These are phyloP conservation scores for Colletotrichum spaethianum DNA, from an alignment of 2,329 filamentous ascomycete genomes.

Conservation along the genomic window DNA sequence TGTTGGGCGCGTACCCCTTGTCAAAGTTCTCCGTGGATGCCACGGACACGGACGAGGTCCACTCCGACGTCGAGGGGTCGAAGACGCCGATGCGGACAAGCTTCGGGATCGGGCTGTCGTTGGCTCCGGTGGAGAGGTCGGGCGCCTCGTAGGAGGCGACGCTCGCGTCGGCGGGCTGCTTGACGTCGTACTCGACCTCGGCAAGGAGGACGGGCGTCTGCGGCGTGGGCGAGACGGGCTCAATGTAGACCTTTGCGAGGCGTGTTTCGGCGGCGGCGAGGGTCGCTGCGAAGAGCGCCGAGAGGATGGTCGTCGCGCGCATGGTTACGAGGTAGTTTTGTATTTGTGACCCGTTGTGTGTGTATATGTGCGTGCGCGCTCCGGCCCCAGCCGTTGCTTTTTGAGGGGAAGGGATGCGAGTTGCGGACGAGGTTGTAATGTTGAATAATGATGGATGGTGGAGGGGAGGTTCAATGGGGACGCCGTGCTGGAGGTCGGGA, in stretches of 20 bases:
- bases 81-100: slow-evolving; percentile 73
- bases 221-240: slow-evolving; percentile 58
- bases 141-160: slow-evolving; percentile 71
- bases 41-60: slow-evolving; percentile 70
- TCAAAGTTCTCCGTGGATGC: slow-evolving; percentile 70
- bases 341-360: neutral
- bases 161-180: slow-evolving; percentile 59
- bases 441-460: slow-evolving; percentile 1
- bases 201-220: slow-evolving; percentile 63
- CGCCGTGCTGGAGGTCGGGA: slow-evolving; percentile 11
- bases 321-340: slow-evolving; percentile 49
- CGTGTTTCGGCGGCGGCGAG: slow-evolving; percentile 57
- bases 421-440: neutral
- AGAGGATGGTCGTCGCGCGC: slow-evolving; percentile 58
- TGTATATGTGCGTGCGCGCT: neutral
- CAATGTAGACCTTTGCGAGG: slow-evolving; percentile 68
- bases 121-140: slow-evolving; percentile 58
- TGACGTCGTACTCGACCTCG: slow-evolving; percentile 68
- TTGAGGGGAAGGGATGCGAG: neutral
- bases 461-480: slow-evolving; percentile 5
- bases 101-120: slow-evolving; percentile 45
- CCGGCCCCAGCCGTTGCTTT: neutral
- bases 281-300: slow-evolving; percentile 59
- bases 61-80: slow-evolving; percentile 60
- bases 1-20: slow-evolving; percentile 72